Evolutionary conservation across 1,139 yeast species (phyloP).

Genomic region (Geotrichum histeridarum): DNA sequence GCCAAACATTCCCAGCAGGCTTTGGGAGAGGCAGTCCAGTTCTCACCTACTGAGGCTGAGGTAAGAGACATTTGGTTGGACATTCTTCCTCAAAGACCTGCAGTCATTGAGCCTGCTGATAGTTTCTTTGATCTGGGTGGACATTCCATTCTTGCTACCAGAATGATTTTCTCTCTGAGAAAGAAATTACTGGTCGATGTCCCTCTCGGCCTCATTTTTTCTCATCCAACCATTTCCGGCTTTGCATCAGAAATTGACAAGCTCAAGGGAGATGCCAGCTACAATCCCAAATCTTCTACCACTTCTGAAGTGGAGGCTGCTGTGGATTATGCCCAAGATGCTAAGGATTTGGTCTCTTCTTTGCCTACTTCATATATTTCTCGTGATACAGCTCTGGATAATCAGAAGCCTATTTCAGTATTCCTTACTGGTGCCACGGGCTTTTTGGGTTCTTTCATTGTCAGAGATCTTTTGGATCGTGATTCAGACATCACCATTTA

Average conservation of each 20-base stretch:
- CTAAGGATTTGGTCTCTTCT: slow-evolving; percentile 49
- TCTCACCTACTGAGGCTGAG: slow-evolving; percentile 59
- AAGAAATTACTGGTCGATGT: slow-evolving; percentile 70
- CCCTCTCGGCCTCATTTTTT: slow-evolving; percentile 86
- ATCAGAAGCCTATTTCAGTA: slow-evolving; percentile 48
- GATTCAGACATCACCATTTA: slow-evolving; percentile 51
- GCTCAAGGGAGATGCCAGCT: slow-evolving; percentile 44
- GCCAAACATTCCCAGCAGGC: slow-evolving; percentile 38
- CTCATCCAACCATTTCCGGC: slow-evolving; percentile 73
- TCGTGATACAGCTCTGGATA: slow-evolving; percentile 36
- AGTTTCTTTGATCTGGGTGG: slow-evolving; percentile 98
- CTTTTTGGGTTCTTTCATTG: slow-evolving; percentile 83
- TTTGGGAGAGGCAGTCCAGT: slow-evolving; percentile 28
- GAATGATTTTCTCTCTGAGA: slow-evolving; percentile 91
- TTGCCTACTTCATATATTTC: slow-evolving; percentile 44
- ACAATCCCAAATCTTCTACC: slow-evolving; percentile 18
- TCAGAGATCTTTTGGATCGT: slow-evolving; percentile 66
- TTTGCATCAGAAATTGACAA: slow-evolving; percentile 72
- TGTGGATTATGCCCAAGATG: slow-evolving; percentile 70
- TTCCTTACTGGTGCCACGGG: slow-evolving; percentile 97
- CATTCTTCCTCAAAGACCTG: slow-evolving; percentile 80
- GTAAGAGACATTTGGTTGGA: slow-evolving; percentile 80
- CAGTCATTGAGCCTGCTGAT: slow-evolving; percentile 68
- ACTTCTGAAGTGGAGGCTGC: slow-evolving; percentile 28
- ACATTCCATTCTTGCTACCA: slow-evolving; percentile 91